phyloP scores from a whole-genome alignment of 257 asterid species.

The Solanum etuberosum region DNA sequence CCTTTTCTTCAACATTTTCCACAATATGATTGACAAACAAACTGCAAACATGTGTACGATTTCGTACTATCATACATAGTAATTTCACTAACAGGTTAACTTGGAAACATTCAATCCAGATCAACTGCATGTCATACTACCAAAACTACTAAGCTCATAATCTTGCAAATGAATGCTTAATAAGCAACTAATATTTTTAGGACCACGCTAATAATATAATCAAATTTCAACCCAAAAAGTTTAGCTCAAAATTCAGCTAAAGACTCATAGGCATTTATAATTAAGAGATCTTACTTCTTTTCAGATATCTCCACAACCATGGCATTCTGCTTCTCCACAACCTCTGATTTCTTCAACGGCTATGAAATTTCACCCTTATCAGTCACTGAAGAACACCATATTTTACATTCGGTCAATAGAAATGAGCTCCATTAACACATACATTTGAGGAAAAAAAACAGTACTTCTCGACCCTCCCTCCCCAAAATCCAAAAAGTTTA shows the following conservation, averaged over 20 bases:
- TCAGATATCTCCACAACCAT: conserved; percentile 6
- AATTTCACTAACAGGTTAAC: neutral
- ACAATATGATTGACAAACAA: neutral
- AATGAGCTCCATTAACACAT: neutral
- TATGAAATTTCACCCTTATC: conserved; percentile 6
- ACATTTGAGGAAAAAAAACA: neutral
- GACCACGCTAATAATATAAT: neutral
- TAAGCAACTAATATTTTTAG: neutral
- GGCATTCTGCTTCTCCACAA: conserved; percentile 11
- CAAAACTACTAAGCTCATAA: neutral
- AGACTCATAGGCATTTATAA: neutral
- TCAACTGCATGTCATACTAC: neutral
- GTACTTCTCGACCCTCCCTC: neutral
- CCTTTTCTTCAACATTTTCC: neutral
- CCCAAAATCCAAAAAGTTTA: neutral
- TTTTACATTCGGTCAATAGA: conserved; percentile 18
- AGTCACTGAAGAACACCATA: conserved; percentile 6
- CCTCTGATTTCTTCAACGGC: conserved; percentile 12
- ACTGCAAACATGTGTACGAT: neutral
- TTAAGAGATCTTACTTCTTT: conserved; percentile 14
- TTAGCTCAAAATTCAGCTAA: neutral
- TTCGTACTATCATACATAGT: neutral
- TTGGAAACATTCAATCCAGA: neutral
- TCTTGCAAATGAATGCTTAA: neutral
- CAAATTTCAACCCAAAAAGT: neutral